Percentiles rank a stretch among this genome's conserved stretches.
These are phyloP conservation scores for Hermanozyma aechmeae DNA, from an alignment of 805 yeast genomes.

Conservation along the genomic window DNA sequence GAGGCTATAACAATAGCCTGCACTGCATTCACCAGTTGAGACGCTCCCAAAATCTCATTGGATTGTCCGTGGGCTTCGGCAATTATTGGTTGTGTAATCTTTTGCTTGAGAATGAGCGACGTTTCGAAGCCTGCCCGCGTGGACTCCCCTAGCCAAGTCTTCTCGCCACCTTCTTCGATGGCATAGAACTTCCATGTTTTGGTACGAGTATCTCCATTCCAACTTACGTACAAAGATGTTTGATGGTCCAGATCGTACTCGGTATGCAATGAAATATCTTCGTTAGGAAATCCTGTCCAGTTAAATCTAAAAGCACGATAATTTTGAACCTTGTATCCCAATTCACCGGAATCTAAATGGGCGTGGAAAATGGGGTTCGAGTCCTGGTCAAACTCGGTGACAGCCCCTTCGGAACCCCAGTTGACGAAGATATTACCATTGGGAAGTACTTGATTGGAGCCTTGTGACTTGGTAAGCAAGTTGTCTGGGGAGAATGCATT, in stretches of 20 bases:
- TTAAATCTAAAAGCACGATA: constrained; percentile 26
- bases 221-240: constrained; percentile 18
- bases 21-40: no score
- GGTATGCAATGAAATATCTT: constrained; percentile 18
- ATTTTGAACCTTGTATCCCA: constrained; percentile 18
- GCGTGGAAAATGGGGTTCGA: constrained; percentile 24
- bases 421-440: constrained; percentile 25
- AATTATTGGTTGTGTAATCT: no score
- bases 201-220: constrained; percentile 32
- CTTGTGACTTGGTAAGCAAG: constrained; percentile 20
- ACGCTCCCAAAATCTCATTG: no score
- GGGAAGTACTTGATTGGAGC: constrained; percentile 21
- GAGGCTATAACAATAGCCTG: no score
- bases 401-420: constrained; percentile 31
- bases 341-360: constrained; percentile 18
- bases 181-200: constrained; percentile 18
- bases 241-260: constrained; percentile 9
- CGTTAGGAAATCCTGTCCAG: constrained; percentile 26
- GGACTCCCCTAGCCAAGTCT: constrained; percentile 8
- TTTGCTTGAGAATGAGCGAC: constrained; percentile 1
- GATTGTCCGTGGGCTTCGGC: no score
- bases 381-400: constrained; percentile 21
- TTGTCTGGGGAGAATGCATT: constrained; percentile 15
- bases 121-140: constrained; percentile 22
- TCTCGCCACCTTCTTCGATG: constrained; percentile 7